phyloP scores from a whole-genome alignment of 306 rosid genomes.

The Sesbania bispinosa region DNA sequence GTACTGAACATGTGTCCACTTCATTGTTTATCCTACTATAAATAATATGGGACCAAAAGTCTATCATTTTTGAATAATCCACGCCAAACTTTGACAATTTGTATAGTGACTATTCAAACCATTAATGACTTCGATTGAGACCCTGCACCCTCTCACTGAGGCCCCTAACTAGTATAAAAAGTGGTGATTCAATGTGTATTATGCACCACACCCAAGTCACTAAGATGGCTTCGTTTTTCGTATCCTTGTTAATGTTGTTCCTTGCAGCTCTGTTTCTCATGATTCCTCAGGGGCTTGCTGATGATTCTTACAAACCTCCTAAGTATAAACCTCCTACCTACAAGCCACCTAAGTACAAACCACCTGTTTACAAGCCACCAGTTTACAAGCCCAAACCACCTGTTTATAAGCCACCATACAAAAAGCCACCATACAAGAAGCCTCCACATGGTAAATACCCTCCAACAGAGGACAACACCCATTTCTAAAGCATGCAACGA shows the following conservation, averaged over 20 bases:
- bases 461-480: background rate
- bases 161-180: background rate
- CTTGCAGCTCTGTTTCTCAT: slow-evolving; percentile 5
- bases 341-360: background rate
- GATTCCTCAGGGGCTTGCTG: slow-evolving; percentile 4
- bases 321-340: background rate
- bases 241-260: background rate
- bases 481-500: background rate
- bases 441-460: background rate
- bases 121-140: no score
- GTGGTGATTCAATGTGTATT: background rate
- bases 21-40: no score
- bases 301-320: background rate
- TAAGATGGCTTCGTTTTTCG: background rate
- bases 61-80: no score
- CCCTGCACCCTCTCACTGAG: no score
- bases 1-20: no score
- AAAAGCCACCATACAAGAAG: background rate
- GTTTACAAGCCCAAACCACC: background rate
- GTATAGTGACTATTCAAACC: no score
- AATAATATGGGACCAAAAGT: no score
- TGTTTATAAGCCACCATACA: background rate
- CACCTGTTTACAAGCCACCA: background rate
- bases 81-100: no score
- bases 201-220: background rate